Evolutionary conservation across 2,329 filamentous ascomycete genomes (phyloP).

Genomic region (Pseudogymnoascus sp.): DNA sequence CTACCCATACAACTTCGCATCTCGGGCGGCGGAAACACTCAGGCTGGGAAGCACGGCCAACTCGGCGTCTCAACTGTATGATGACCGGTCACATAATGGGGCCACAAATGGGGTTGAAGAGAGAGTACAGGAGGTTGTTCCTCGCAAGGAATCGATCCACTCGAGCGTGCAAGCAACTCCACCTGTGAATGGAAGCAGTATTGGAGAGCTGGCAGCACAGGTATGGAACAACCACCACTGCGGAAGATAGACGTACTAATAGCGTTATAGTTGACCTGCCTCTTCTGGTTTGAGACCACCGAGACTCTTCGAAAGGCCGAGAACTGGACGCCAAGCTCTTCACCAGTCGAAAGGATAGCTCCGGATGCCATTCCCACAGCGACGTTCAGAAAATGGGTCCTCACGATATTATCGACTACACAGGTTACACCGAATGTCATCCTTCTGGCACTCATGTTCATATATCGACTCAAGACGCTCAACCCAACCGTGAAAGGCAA

Average conservation of each 20-base stretch:
- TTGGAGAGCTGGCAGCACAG: constrained; percentile 77
- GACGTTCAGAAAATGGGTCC: constrained; percentile 89
- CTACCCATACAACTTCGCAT: constrained; percentile 13
- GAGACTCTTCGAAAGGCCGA: constrained; percentile 70
- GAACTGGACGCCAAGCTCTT: constrained; percentile 31
- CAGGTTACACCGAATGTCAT: constrained; percentile 96
- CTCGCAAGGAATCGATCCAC: constrained; percentile 19
- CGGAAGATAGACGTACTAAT: constrained; percentile 15
- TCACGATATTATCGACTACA: constrained; percentile 81
- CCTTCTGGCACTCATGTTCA: constrained; percentile 78
- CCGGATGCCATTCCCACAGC: constrained; percentile 66
- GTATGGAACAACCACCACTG: constrained; percentile 37
- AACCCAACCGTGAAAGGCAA: constrained; percentile 87
- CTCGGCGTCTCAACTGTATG: constrained; percentile 11
- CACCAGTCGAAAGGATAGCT: constrained; percentile 47
- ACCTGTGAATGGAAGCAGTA: constrained; percentile 67
- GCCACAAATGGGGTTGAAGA: constrained; percentile 9
- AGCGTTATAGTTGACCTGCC: constrained; percentile 67
- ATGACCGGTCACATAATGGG: constrained; percentile 1
- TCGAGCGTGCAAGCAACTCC: constrained; percentile 56
- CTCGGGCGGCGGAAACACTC: constrained; percentile 17
- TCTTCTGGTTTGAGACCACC: constrained; percentile 95
- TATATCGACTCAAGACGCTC: constrained; percentile 83
- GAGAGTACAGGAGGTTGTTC: constrained; percentile 17
- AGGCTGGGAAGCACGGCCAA: constrained; percentile 13